phyloP scores from a whole-genome alignment of 306 rosid genomes.

The Pyrus pyrifolia region DNA sequence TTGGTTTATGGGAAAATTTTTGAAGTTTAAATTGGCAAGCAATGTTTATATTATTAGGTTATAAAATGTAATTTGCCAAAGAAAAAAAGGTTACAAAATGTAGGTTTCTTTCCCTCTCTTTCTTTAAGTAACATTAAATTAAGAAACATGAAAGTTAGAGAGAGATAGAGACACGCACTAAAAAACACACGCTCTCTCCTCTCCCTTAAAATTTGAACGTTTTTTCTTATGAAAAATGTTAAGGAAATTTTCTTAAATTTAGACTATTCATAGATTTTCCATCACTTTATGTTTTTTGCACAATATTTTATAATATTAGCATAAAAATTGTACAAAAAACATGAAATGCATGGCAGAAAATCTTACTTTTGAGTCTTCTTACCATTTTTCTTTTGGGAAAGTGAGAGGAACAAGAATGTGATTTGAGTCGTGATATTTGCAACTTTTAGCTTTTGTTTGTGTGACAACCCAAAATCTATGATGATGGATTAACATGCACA shows the following conservation, averaged over 20 bases:
- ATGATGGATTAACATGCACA: slow-evolving; percentile 44
- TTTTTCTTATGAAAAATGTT: no score
- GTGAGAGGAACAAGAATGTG: slow-evolving; percentile 2
- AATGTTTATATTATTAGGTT: neutral
- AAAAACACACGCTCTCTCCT: neutral
- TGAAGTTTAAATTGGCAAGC: neutral
- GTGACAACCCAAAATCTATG: slow-evolving; percentile 21
- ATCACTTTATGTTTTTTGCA: no score
- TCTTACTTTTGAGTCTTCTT: no score
- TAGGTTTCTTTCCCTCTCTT: neutral
- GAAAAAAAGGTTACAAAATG: neutral
- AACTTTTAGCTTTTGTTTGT: slow-evolving; percentile 30
- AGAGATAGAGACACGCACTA: slow-evolving; percentile 15
- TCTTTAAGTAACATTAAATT: neutral
- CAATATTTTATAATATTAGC: no score
- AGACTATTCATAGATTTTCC: accelerated
- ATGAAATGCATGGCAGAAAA: no score
- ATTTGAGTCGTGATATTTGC: slow-evolving; percentile 11
- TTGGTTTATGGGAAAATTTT: no score
- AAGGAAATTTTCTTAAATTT: no score
- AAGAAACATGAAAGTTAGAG: slow-evolving; percentile 10
- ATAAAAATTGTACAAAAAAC: no score
- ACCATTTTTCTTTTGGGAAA: neutral
- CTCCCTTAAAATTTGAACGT: neutral
- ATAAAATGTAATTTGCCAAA: neutral